Evolutionary conservation across 2,329 filamentous ascomycete species (phyloP), one percentile per base, ranked within the genome.

Genomic region (Colletotrichum tabaci): DNA sequence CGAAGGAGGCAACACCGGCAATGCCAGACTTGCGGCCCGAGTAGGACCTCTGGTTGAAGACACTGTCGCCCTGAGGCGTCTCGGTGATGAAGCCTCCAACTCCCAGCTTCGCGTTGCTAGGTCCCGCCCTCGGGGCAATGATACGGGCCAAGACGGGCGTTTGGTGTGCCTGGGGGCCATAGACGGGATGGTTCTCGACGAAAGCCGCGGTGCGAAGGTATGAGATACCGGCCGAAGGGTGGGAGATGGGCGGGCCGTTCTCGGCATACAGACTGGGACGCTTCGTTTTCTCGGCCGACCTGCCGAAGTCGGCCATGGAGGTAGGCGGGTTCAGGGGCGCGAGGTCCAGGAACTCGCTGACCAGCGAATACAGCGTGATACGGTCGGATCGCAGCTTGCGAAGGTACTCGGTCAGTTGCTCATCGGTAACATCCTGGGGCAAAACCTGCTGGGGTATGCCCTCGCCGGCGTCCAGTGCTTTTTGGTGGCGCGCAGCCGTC

Each of bases 271-370:
- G 87, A 72, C 79, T 85, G 38, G 75, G 74, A 30, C 72, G 69
- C 21, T 62, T 65, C 4, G 74, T 46, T n/a, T 66, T 72, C 23
- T 60, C 71, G 4, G 76, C 72, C 49, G 77, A 76, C 47, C 73
- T 76, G 70, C 74, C 74, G 44, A 78, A 69, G 55, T 79, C 73
- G 26, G 77, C 75, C 30, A 79, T 75, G 16, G 77, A 77, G 63
- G 76, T 78, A 44, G 68, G 75, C 38, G 77, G 79, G 73, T 80
- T 80, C 23, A 91, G 77, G 1, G 89, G 89, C 2, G 88, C 88
- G 18, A 92, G 85, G 75, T 92, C 90, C 61, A 92, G 82, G 79
- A 92, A 92, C 67, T 85, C 83, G 76, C 89, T 86, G 55, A 92
- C 87, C 52, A 88, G 79, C 8, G 82, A 82, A 78, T 87, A 90